A percentile compares a stretch with the other conserved stretches of the same genome.
phyloP scores from a whole-genome alignment of 352 stramenopile genomes.

The Globisporangium carolinianum region DNA sequence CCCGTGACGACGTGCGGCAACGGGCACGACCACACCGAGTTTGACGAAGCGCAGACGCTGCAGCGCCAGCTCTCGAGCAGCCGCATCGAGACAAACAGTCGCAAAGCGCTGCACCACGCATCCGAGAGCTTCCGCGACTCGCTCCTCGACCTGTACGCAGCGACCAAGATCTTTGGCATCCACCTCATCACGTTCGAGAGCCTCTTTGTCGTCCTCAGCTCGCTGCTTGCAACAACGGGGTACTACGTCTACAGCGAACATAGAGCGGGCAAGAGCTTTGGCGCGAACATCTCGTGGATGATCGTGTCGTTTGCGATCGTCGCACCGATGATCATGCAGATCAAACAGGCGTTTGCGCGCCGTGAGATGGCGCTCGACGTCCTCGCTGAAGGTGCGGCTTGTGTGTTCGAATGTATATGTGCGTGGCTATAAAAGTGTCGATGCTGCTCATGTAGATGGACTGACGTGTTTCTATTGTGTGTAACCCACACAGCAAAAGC shows the following conservation, averaged over 20 bases:
- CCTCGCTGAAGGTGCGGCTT: constrained; percentile 46
- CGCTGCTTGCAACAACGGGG: constrained; percentile 47
- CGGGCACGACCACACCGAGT: constrained; percentile 16
- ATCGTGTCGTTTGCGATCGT: constrained; percentile 79
- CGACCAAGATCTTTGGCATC: constrained; percentile 65
- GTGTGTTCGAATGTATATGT: not conserved
- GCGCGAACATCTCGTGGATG: constrained; percentile 81
- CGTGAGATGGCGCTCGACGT: constrained; percentile 64
- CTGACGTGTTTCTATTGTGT: not conserved
- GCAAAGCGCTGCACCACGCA: constrained; percentile 18
- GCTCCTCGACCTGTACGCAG: constrained; percentile 69
- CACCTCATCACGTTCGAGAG: constrained; percentile 77
- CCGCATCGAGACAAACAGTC: constrained; percentile 6
- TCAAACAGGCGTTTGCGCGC: constrained; percentile 70
- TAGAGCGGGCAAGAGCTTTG: constrained; percentile 31
- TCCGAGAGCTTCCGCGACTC: constrained; percentile 50
- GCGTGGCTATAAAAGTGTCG: not conserved
- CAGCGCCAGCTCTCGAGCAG: constrained; percentile 11
- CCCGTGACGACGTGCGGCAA: constrained; percentile 12
- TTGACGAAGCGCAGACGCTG: constrained; percentile 7
- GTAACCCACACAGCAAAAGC: constrained; percentile 27
- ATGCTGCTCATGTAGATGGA: no score
- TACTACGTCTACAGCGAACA: constrained; percentile 62
- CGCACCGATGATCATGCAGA: constrained; percentile 86
- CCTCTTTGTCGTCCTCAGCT: constrained; percentile 59